A percentile compares a stretch with the other conserved stretches of the same genome.
phyloP scores from a whole-genome alignment of 208 protist genomes.

The Crithidia bombi region DNA sequence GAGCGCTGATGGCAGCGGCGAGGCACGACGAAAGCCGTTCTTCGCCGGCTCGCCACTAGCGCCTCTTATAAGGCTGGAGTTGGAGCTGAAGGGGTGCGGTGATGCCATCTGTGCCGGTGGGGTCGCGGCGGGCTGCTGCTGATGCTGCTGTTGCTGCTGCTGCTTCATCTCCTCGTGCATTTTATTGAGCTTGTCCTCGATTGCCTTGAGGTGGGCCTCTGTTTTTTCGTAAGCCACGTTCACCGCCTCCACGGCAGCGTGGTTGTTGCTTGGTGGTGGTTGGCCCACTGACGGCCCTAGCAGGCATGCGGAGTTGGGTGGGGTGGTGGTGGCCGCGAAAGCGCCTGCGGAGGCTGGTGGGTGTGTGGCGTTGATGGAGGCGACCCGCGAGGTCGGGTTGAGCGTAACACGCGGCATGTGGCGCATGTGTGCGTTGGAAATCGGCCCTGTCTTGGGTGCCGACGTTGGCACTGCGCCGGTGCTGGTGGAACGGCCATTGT shows the following conservation, averaged over 20 bases:
- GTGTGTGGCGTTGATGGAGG: conserved; percentile 3
- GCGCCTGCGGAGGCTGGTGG: neutral
- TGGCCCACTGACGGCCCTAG: too few species aligned
- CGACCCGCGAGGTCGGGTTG: conserved; percentile 28
- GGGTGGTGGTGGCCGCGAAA: neutral
- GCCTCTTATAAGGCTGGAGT: neutral
- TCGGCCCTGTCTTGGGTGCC: neutral
- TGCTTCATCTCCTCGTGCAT: conserved; percentile 66
- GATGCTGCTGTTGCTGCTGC: neutral
- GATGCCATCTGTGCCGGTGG: neutral
- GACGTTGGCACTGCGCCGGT: neutral
- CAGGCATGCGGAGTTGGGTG: conserved; percentile 15
- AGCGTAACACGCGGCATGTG: conserved; percentile 28
- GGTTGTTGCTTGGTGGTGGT: conserved; percentile 4
- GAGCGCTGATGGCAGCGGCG: conserved; percentile 6
- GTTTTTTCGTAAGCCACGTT: conserved; percentile 35
- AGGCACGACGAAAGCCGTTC: conserved; percentile 10
- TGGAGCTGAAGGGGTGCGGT: neutral
- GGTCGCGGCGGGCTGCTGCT: neutral
- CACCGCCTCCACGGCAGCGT: conserved; percentile 16
- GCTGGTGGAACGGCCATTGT: neutral
- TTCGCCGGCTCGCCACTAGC: neutral
- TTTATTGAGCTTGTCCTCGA: conserved; percentile 51
- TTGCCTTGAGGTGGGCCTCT: conserved; percentile 46
- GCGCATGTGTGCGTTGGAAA: conserved; percentile 3